phyloP scores from a whole-genome alignment of 768 basidiomycete genomes.

The Russula sp. region DNA sequence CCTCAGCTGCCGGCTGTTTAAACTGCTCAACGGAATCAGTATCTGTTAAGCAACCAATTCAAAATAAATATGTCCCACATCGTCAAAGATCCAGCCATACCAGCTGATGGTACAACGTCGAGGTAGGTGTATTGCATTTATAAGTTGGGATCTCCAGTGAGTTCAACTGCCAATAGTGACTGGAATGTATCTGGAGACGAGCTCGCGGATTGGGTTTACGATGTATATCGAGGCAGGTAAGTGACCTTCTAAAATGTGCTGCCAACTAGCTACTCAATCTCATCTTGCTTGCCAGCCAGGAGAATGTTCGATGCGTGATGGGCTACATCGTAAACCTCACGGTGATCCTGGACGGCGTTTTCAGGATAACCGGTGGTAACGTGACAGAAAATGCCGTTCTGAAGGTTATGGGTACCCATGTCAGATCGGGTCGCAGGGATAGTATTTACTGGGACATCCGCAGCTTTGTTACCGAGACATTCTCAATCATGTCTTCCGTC shows the following conservation, averaged over 20 bases:
- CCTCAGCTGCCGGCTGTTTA: not conserved
- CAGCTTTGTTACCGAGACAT: not conserved
- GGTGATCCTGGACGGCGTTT: not conserved
- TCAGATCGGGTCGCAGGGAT: not conserved
- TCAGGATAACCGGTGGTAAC: not conserved
- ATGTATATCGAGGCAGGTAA: constrained; percentile 4
- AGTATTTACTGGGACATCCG: not conserved
- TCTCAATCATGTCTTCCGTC: no score
- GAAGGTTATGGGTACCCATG: not conserved
- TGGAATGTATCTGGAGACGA: not conserved
- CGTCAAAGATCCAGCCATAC: constrained; percentile 3
- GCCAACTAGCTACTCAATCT: not conserved
- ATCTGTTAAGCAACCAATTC: not conserved
- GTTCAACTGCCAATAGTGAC: not conserved
- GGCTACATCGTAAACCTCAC: constrained; percentile 7
- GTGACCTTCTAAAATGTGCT: not conserved
- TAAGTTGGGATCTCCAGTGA: not conserved
- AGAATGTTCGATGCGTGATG: constrained; percentile 3
- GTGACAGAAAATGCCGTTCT: not conserved
- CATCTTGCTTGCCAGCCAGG: not conserved
- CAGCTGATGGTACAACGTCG: not conserved
- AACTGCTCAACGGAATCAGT: constrained; percentile 3
- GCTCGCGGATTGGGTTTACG: not conserved
- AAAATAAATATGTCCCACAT: constrained; percentile 13
- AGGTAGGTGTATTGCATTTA: constrained; percentile 1